Conservation (phyloP, 2,329 filamentous ascomycete species). For the Clarireedia monteithiana region DNA sequence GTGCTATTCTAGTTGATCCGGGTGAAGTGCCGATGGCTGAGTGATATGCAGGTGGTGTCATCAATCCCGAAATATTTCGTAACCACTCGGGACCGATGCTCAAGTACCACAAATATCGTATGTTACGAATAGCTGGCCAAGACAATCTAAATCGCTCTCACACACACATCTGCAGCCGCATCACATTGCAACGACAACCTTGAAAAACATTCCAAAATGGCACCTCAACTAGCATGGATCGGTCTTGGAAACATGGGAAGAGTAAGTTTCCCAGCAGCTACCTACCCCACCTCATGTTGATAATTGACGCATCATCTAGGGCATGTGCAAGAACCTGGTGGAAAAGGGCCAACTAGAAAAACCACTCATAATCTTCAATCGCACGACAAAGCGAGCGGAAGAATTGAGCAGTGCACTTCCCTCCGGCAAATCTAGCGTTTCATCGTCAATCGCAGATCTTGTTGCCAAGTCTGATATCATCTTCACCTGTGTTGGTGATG, state of each 20-base stretch:
- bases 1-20: neutral
- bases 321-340: conserved; percentile 77
- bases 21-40: neutral
- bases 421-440: conserved; percentile 54
- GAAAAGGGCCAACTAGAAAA: conserved; percentile 65
- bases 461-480: conserved; percentile 66
- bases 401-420: conserved; percentile 56
- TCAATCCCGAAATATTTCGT: neutral
- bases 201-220: conserved; percentile 34
- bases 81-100: neutral
- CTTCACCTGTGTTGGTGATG: conserved; percentile 75
- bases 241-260: conserved; percentile 85
- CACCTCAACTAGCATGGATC: conserved; percentile 63
- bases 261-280: conserved; percentile 39
- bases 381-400: conserved; percentile 57
- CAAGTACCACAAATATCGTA: too few relatives aligned
- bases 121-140: too few relatives aligned
- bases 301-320: conserved; percentile 29
- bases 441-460: conserved; percentile 55
- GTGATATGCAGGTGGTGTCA: too few relatives aligned
- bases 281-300: neutral
- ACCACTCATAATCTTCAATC: conserved; percentile 75
- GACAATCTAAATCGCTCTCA: neutral
- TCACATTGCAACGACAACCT: neutral
- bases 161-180: neutral